phyloP scores from a whole-genome alignment of 2,329 filamentous ascomycete species.

The Parastagonospora avenae region DNA sequence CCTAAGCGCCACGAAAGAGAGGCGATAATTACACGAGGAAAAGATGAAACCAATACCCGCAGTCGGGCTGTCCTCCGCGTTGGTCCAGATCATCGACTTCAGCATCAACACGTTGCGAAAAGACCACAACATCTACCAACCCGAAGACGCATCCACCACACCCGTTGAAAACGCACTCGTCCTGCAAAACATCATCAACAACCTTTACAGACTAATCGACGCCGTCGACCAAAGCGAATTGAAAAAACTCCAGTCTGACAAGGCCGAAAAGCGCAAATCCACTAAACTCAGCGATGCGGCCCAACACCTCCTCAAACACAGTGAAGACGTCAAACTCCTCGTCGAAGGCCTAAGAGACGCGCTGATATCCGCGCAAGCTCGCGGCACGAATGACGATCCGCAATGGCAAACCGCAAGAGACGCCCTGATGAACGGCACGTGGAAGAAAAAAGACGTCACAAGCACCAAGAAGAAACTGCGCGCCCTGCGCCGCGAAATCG shows the following conservation, averaged over 20 bases:
- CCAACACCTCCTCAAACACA: conserved; percentile 31
- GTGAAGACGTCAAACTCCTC: conserved; percentile 28
- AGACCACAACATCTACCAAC: conserved; percentile 29
- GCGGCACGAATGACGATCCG: conserved; percentile 12
- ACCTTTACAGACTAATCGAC: conserved; percentile 27
- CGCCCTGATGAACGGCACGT: conserved; percentile 41
- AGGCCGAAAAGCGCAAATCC: conserved; percentile 16
- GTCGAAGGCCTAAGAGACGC: conserved; percentile 11
- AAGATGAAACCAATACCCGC: conserved; percentile 5
- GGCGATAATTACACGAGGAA: neutral
- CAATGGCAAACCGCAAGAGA: conserved; percentile 28
- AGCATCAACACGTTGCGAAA: conserved; percentile 27
- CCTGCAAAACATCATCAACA: conserved; percentile 28
- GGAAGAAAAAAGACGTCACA: conserved; percentile 37
- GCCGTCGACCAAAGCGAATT: conserved; percentile 25
- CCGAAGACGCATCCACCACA: conserved; percentile 13
- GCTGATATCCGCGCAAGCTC: conserved; percentile 24
- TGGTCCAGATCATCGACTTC: conserved; percentile 31
- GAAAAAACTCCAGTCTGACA: conserved; percentile 23
- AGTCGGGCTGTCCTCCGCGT: conserved; percentile 10
- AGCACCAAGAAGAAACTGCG: conserved; percentile 31
- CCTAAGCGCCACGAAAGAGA: neutral
- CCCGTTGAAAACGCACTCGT: conserved; percentile 24
- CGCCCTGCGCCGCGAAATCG: conserved; percentile 28
- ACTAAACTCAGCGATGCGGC: conserved; percentile 33